Percentiles rank a stretch among this genome's conserved stretches.
These are phyloP conservation scores for Dryadomyces quercus-mongolicae DNA, from an alignment of 2,329 filamentous ascomycete species.

Conservation along the genomic window DNA sequence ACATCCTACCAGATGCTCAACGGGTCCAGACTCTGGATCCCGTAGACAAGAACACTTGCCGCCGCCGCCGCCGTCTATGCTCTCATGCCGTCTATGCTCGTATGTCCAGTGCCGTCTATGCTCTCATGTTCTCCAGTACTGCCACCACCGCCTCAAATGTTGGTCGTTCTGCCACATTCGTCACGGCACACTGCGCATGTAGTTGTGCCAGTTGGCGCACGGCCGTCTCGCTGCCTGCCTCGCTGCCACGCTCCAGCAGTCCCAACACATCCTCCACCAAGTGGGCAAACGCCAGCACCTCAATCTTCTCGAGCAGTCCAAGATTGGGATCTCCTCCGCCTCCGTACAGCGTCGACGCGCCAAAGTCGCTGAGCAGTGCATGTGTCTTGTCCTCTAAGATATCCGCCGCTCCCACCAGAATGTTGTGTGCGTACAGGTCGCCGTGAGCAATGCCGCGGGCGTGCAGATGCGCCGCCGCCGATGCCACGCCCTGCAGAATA, in stretches of 20 bases:
- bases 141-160: conserved; percentile 19
- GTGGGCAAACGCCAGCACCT: conserved; percentile 35
- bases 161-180: conserved; percentile 17
- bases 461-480: conserved; percentile 31
- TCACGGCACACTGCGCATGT: conserved; percentile 16
- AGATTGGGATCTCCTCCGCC: not conserved
- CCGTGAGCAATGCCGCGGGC: conserved; percentile 30
- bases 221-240: not conserved
- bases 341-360: conserved; percentile 32
- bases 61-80: no score
- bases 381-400: conserved; percentile 17
- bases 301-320: conserved; percentile 25
- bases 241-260: conserved; percentile 14
- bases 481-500: conserved; percentile 28
- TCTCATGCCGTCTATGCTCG: not conserved
- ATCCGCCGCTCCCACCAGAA: conserved; percentile 20
- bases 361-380: conserved; percentile 34
- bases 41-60: no score
- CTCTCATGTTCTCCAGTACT: conserved; percentile 8
- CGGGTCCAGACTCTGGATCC: not conserved
- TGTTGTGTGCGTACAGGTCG: conserved; percentile 35
- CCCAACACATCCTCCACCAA: conserved; percentile 31
- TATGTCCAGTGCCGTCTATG: no score
- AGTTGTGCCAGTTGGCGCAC: conserved; percentile 16
- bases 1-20: no score